Evolutionary conservation across 257 asterid genomes (phyloP).

Genomic region (Fraxinus quadrangulata): DNA sequence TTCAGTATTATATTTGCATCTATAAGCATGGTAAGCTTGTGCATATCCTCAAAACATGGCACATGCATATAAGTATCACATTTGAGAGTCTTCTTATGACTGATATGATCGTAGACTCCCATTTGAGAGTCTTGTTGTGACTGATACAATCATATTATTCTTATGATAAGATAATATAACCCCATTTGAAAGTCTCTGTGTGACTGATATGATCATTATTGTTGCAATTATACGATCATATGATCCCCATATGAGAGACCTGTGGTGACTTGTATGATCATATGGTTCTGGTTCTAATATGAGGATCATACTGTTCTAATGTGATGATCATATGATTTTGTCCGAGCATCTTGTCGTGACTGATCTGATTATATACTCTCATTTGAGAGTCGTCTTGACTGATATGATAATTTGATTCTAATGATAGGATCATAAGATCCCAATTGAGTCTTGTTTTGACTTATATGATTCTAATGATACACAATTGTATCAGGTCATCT

Average conservation of each 20-base stretch:
- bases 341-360: not conserved
- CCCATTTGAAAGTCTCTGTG: not conserved
- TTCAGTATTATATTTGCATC: constrained; percentile 87
- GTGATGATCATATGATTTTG: no score
- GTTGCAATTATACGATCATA: not conserved
- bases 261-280: no score
- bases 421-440: not conserved
- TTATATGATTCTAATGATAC: not conserved
- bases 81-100: not conserved
- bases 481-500: constrained; percentile 45
- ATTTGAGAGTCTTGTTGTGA: not conserved
- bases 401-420: not conserved
- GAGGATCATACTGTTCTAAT: no score
- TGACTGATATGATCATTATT: no score
- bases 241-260: no score
- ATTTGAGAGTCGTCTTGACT: not conserved
- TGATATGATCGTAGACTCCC: not conserved
- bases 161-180: not conserved
- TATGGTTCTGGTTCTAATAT: no score
- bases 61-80: not conserved
- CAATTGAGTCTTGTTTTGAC: not conserved
- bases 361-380: not conserved
- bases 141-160: not conserved
- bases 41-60: not conserved
- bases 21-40: constrained; percentile 63